Conservation (phyloP, 306 rosid genomes). For the Casuarina cunninghamiana region DNA sequence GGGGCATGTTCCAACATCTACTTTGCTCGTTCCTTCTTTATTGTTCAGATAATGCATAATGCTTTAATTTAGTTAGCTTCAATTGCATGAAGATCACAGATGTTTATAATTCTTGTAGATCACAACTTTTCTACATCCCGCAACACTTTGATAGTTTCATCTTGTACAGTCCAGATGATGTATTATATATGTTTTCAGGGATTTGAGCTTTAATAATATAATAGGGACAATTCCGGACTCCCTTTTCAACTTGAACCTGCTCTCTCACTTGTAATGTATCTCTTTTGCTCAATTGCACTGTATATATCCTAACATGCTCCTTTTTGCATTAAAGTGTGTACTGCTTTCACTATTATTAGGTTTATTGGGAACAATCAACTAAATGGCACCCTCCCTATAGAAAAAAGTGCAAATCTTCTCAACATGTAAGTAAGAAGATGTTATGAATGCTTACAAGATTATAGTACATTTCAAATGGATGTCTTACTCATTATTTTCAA, state of each 20-base stretch:
- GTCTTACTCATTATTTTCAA: neutral
- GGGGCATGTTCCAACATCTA: too few species aligned
- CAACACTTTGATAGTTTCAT: neutral
- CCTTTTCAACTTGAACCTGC: slow-evolving; percentile 64
- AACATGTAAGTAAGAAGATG: slow-evolving; percentile 50
- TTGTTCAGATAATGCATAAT: neutral
- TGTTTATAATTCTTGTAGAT: neutral
- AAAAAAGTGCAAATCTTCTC: slow-evolving; percentile 46
- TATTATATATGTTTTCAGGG: slow-evolving; percentile 48
- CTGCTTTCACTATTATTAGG: slow-evolving; percentile 31
- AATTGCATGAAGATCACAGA: too few species aligned
- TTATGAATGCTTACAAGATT: neutral
- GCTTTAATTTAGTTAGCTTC: neutral
- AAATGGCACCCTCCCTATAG: slow-evolving; percentile 54
- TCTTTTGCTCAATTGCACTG: slow-evolving; percentile 9
- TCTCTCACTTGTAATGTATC: slow-evolving; percentile 56
- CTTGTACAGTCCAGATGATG: neutral
- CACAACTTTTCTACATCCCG: neutral
- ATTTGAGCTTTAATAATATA: slow-evolving; percentile 85
- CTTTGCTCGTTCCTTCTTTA: neutral
- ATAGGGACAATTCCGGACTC: slow-evolving; percentile 54
- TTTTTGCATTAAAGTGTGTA: slow-evolving; percentile 8
- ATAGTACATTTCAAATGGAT: neutral
- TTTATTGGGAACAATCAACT: slow-evolving; percentile 81
- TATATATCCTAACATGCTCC: slow-evolving; percentile 13